phyloP scores from a whole-genome alignment of 2,329 filamentous ascomycete species.

The Gnomoniopsis sp. region DNA sequence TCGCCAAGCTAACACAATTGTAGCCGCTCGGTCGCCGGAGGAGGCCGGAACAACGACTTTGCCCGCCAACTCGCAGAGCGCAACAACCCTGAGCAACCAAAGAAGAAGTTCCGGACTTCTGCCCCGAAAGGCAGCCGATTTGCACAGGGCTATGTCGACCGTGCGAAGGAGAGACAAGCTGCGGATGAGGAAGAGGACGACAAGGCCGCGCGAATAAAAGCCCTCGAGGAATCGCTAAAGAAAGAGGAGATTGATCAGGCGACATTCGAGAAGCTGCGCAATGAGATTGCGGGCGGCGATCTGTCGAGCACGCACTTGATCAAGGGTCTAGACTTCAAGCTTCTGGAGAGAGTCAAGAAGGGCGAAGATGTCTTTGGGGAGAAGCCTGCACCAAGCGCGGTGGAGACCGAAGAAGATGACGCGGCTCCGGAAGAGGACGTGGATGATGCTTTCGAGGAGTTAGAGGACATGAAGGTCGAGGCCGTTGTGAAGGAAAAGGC shows the following conservation, averaged over 20 bases:
- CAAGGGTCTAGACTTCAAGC: constrained; percentile 84
- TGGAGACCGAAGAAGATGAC: constrained; percentile 40
- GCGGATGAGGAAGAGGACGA: constrained; percentile 51
- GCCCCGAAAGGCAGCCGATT: constrained; percentile 81
- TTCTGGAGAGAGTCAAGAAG: constrained; percentile 65
- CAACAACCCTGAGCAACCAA: constrained; percentile 49
- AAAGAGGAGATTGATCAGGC: constrained; percentile 77
- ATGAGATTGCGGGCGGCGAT: constrained; percentile 80
- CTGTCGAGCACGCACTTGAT: constrained; percentile 78
- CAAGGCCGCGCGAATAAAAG: constrained; percentile 64
- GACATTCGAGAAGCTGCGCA: constrained; percentile 71
- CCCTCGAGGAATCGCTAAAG: constrained; percentile 78
- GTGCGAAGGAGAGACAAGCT: constrained; percentile 59
- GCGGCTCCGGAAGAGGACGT: constrained; percentile 55
- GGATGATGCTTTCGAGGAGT: constrained; percentile 63
- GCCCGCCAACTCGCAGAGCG: constrained; percentile 79
- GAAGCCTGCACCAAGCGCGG: constrained; percentile 25
- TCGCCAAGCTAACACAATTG: background rate
- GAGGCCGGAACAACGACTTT: constrained; percentile 63
- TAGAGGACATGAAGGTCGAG: constrained; percentile 53
- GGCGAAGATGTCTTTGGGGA: constrained; percentile 65
- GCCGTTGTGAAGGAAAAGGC: constrained; percentile 48
- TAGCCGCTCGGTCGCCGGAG: constrained; percentile 62
- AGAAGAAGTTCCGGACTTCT: constrained; percentile 74
- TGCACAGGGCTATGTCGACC: constrained; percentile 78